Conservation (phyloP, 164 flowering plant genomes). For the Vitis cinerea region DNA sequence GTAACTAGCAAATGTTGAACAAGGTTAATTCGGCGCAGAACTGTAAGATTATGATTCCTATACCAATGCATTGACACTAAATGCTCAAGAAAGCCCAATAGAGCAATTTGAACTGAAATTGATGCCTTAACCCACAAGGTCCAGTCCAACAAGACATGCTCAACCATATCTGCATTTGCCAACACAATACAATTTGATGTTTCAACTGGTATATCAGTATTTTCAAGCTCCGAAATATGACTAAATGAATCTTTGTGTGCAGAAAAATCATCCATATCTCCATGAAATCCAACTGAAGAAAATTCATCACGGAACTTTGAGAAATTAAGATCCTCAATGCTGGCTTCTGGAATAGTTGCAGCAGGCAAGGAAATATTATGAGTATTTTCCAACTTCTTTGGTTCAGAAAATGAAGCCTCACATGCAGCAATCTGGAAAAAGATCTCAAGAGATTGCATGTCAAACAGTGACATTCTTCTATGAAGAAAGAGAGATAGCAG, state of each 20-base stretch:
- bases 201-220: constrained; percentile 60
- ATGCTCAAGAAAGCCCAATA: constrained; percentile 92
- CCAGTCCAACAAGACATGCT: constrained; percentile 98
- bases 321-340: constrained; percentile 62
- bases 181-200: constrained; percentile 94
- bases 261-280: constrained; percentile 90
- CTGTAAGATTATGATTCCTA: constrained; percentile 90
- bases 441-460: constrained; percentile 93
- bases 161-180: constrained; percentile 97
- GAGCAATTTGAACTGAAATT: constrained; percentile 82
- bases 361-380: constrained; percentile 43
- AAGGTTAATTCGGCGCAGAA: constrained; percentile 87
- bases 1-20: constrained; percentile 96
- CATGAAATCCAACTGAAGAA: constrained; percentile 86
- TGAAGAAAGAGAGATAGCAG: constrained; percentile 88
- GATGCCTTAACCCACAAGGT: constrained; percentile 95
- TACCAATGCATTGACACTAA: constrained; percentile 99
- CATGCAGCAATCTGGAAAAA: constrained; percentile 99
- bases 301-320: constrained; percentile 79
- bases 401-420: constrained; percentile 95
- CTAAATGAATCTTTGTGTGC: constrained; percentile 81
- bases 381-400: constrained; percentile 49
- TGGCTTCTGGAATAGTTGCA: constrained; percentile 42
- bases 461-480: constrained; percentile 83
- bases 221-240: constrained; percentile 93